Evolutionary conservation across 257 asterid genomes (phyloP).

Genomic region (Rhazya stricta): DNA sequence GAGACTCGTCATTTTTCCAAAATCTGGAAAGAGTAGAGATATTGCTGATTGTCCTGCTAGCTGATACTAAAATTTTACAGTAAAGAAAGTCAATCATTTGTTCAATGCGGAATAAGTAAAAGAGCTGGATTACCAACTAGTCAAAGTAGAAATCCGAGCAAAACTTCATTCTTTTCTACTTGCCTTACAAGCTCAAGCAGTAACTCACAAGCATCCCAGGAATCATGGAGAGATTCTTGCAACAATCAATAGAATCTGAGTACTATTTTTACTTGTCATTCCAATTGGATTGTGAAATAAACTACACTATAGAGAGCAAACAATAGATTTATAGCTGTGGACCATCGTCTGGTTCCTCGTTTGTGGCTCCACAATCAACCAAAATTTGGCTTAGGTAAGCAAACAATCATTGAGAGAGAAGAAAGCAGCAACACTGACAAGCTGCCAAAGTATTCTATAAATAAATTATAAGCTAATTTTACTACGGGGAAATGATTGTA

Average conservation of each 20-base stretch:
- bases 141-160: background rate
- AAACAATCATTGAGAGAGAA: slow-evolving; percentile 17
- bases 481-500: background rate
- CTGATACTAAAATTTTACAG: background rate
- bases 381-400: slow-evolving; percentile 16
- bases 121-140: background rate
- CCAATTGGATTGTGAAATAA: background rate
- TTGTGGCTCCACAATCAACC: slow-evolving; percentile 1
- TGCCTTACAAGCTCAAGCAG: background rate
- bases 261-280: background rate
- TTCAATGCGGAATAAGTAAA: background rate
- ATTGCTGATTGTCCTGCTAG: background rate
- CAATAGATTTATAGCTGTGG: slow-evolving; percentile 15
- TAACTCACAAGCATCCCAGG: background rate
- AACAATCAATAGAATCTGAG: background rate
- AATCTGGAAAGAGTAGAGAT: background rate
- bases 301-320: no score
- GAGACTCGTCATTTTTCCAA: background rate
- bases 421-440: background rate
- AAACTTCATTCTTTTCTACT: background rate
- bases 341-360: slow-evolving; percentile 8
- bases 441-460: background rate
- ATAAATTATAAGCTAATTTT: background rate
- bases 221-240: background rate
- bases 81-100: background rate